Percentiles rank a stretch among this genome's conserved stretches.
These are phyloP conservation scores for Podospora bellae-mahoneyi DNA, from an alignment of 495 filamentous ascomycete species.

Conservation along the genomic window DNA sequence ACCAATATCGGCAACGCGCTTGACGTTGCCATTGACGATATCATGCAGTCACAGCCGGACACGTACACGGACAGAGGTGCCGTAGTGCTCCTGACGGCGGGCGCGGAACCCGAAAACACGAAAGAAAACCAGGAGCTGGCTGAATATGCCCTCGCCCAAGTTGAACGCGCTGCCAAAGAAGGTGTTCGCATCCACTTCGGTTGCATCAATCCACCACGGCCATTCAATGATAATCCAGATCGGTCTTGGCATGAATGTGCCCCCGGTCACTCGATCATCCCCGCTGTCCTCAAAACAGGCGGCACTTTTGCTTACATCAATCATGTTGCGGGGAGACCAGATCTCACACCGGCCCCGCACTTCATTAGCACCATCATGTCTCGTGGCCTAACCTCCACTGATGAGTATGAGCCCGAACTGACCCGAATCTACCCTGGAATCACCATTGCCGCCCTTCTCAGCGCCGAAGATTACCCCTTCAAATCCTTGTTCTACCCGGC, in stretches of 20 bases:
- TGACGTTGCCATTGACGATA: constrained; percentile 22
- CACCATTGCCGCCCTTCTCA: constrained; percentile 17
- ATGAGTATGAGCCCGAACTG: constrained; percentile 10
- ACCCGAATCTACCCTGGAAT: constrained; percentile 20
- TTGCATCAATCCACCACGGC: constrained; percentile 20
- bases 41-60: constrained; percentile 20
- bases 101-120: constrained; percentile 10
- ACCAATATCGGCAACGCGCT: constrained; percentile 20
- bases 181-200: constrained; percentile 29
- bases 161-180: constrained; percentile 20
- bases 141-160: constrained; percentile 10
- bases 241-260: constrained; percentile 11
- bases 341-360: not conserved
- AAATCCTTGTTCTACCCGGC: constrained; percentile 21
- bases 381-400: constrained; percentile 19
- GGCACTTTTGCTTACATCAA: constrained; percentile 22
- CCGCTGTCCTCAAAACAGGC: constrained; percentile 22
- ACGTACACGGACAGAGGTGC: constrained; percentile 24
- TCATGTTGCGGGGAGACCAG: not conserved
- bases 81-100: constrained; percentile 18
- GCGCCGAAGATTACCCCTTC: constrained; percentile 1
- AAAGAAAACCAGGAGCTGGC: not conserved
- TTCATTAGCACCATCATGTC: constrained; percentile 22
- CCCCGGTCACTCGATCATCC: constrained; percentile 22
- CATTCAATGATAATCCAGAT: not conserved